Evolutionary conservation across 768 basidiomycete genomes (phyloP), one percentile per base, ranked within the genome.

Genomic region (Mrakia gelida): DNA sequence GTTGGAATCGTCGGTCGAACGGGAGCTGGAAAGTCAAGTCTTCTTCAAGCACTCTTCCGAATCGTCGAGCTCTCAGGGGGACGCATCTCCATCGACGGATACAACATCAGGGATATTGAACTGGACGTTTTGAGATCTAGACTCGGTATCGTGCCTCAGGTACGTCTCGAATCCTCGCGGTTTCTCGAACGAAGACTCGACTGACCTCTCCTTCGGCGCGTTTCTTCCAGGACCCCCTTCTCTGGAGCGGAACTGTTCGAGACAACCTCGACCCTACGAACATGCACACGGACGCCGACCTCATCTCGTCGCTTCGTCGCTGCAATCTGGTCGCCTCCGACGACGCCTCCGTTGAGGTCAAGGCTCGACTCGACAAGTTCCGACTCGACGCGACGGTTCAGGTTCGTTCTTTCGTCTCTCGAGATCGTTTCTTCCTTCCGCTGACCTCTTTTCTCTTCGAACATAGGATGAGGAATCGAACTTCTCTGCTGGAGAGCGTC

Each of bases 211-310:
- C 15, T 13, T 10, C 45, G 7, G 2, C 45, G 7, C 45, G 7
- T 49, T 16, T n/a, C 45, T 10, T 49, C 15, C 45, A 49, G 72
- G 71, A 80, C 81, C 73, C 71, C 84, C 87, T 90, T 92, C 85
- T 91, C 91, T 21, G 93, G 92, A 78, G 78, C 41, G 84, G 84
- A 5, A 83, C 85, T 1, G 84, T 96, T 30, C 88, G 94, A 71
- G 89, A 89, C 62, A 97, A 98, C 82, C 89, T 97, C 6, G 95
- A 97, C 83, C 95, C 95, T 0, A 95, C 96, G 85, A 90, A 88
- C 71, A 84, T 88, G 65, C 89, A 92, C 79, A 91, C 92, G 80
- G 76, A 77, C 21, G 71, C 61, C 43, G 76, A 77, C 30, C 76
- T 77, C 43, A 26, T 71, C 71, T 16, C 30, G 15, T 54, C 71